Conservation (phyloP, 2,329 filamentous ascomycete genomes). For the Aureobasidium sp. region DNA sequence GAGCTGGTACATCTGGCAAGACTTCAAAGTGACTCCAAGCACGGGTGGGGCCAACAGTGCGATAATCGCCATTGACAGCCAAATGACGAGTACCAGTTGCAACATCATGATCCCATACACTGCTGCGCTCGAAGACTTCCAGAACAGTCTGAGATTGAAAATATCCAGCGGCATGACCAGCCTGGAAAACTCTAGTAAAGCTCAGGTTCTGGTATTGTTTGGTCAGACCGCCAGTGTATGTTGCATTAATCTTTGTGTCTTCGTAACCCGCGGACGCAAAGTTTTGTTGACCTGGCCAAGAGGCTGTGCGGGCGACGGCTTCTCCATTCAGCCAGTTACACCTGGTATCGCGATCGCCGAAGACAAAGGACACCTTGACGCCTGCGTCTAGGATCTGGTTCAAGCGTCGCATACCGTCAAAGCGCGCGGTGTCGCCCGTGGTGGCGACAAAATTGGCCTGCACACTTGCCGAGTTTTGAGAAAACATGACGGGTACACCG, state of each 20-base stretch:
- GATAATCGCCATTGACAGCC: background rate
- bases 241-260: constrained; percentile 23
- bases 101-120: constrained; percentile 44
- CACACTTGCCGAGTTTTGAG: background rate
- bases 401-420: constrained; percentile 33
- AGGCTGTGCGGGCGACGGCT: background rate
- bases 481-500: background rate
- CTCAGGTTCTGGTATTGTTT: constrained; percentile 29
- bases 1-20: background rate
- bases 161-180: constrained; percentile 37
- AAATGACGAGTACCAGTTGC: constrained; percentile 44
- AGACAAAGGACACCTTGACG: constrained; percentile 59
- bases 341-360: constrained; percentile 51
- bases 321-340: background rate
- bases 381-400: constrained; percentile 35
- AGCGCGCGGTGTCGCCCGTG: constrained; percentile 40
- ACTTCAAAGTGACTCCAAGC: background rate
- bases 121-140: constrained; percentile 47
- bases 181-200: constrained; percentile 30
- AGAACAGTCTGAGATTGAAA: constrained; percentile 51
- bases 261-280: constrained; percentile 17
- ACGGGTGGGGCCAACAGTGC: background rate
- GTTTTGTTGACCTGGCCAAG: background rate
- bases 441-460: background rate
- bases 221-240: constrained; percentile 25